Evolutionary conservation across 495 filamentous ascomycete genomes (phyloP).

Genomic region (Durotheca rogersii): DNA sequence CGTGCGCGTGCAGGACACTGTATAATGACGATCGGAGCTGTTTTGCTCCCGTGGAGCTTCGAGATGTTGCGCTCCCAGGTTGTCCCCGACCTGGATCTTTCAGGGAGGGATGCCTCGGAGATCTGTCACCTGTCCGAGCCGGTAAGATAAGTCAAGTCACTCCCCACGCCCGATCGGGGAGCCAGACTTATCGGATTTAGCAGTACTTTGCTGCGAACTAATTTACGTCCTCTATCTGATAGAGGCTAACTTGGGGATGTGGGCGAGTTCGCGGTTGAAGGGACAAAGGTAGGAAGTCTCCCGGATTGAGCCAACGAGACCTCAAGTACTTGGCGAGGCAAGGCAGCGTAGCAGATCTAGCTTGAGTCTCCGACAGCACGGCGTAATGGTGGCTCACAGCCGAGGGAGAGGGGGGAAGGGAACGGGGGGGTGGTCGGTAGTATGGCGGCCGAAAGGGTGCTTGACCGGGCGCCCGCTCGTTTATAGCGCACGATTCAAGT

Average conservation of each 20-base stretch:
- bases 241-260: neutral
- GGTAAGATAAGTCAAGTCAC: conserved; percentile 19
- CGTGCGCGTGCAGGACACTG: conserved; percentile 20
- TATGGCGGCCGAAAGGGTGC: conserved; percentile 10
- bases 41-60: conserved; percentile 21
- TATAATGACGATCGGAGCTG: conserved; percentile 14
- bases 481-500: conserved; percentile 17
- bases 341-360: conserved; percentile 4
- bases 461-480: conserved; percentile 19
- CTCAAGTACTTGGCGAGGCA: conserved; percentile 1
- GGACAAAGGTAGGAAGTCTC: neutral
- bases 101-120: conserved; percentile 22
- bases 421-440: conserved; percentile 8
- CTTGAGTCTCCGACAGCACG: conserved; percentile 16
- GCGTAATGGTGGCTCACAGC: conserved; percentile 14
- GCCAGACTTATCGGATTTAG: conserved; percentile 25
- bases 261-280: neutral
- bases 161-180: conserved; percentile 25
- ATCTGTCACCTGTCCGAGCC: conserved; percentile 28
- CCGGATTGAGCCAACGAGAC: conserved; percentile 4
- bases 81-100: conserved; percentile 31
- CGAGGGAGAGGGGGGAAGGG: too few species aligned
- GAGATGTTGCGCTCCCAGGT: conserved; percentile 27
- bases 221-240: conserved; percentile 14
- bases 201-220: neutral